Evolutionary conservation across 495 filamentous ascomycete genomes (phyloP).

Genomic region (Penicillium soppii): DNA sequence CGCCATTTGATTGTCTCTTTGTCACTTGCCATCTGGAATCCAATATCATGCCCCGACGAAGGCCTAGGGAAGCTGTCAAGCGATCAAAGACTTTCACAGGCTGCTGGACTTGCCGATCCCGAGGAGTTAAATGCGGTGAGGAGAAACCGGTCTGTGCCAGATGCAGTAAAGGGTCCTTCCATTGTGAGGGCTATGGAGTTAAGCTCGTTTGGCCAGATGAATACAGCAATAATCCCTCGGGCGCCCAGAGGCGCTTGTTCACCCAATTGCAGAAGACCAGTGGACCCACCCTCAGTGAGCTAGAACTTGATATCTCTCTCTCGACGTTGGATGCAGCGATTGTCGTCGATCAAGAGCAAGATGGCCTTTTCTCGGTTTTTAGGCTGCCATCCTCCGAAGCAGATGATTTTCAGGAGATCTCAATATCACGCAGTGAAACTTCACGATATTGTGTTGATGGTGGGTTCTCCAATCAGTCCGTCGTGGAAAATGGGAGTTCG

Average conservation of each 20-base stretch:
- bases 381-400: background rate
- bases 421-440: no score
- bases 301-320: background rate
- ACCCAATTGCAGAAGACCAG: background rate
- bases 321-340: background rate
- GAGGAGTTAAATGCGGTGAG: background rate
- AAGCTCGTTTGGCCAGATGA: background rate
- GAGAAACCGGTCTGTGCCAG: background rate
- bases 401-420: no score
- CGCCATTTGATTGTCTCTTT: background rate
- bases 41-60: background rate
- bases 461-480: background rate
- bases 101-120: background rate
- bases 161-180: background rate
- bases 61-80: background rate
- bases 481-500: background rate
- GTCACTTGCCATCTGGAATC: background rate
- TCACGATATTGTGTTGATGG: background rate
- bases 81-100: background rate
- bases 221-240: background rate
- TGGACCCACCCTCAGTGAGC: background rate
- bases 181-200: background rate
- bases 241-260: background rate
- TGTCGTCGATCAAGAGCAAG: background rate
- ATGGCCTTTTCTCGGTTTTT: background rate